These are phyloP conservation scores for Cymbidium sinense DNA, from an alignment of 106 monocot genomes.

Conservation along the genomic window DNA sequence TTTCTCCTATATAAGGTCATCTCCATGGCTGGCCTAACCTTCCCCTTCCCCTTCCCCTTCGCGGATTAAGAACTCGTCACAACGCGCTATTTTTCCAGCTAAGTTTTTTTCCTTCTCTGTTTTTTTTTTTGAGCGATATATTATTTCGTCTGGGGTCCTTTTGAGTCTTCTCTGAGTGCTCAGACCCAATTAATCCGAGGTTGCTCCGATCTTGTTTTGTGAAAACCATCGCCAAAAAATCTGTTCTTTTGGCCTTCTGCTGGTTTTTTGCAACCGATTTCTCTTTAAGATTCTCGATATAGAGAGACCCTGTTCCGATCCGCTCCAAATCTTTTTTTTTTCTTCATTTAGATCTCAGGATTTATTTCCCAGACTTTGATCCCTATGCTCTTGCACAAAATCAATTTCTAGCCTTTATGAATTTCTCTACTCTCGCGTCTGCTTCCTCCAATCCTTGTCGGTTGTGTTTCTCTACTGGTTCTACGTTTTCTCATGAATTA, in stretches of 20 bases:
- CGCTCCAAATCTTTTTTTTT: too few relatives aligned
- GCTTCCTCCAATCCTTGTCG: constrained; percentile 65
- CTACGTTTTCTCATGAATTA: constrained; percentile 69
- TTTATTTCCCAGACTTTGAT: not conserved
- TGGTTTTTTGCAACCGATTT: not conserved
- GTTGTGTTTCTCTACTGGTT: constrained; percentile 85
- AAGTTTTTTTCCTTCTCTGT: not conserved
- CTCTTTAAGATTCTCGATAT: not conserved
- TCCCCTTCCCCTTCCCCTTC: not conserved
- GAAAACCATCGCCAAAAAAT: not conserved
- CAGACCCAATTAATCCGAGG: not conserved
- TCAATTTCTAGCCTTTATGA: constrained; percentile 35
- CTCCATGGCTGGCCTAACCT: not conserved
- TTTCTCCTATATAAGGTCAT: not conserved
- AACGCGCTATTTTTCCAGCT: too few relatives aligned
- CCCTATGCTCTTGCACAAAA: not conserved
- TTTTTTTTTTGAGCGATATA: not conserved
- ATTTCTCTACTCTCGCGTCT: constrained; percentile 30
- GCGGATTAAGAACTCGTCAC: too few relatives aligned
- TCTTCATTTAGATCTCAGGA: not conserved
- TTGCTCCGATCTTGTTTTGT: not conserved
- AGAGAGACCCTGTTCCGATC: too few relatives aligned
- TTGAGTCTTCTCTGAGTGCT: not conserved
- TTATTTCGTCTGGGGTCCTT: not conserved
- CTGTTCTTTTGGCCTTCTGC: not conserved